Conservation (phyloP, 106 monocot genomes). For the Amphibolis antarctica region DNA sequence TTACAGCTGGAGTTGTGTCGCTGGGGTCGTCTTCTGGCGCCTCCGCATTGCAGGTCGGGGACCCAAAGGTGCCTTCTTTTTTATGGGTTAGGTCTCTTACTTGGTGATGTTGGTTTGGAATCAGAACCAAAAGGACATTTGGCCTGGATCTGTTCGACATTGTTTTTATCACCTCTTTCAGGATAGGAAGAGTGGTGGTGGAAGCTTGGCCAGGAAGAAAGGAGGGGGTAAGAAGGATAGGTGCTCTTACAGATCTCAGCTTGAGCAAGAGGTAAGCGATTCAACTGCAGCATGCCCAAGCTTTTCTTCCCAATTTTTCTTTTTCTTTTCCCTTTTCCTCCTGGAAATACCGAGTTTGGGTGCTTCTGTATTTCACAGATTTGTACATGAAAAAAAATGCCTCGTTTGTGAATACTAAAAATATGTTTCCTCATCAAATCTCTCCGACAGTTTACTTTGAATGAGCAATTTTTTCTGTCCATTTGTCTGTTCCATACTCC, state of each 20-base stretch:
- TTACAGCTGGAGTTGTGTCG: no score
- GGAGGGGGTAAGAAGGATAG: conserved; percentile 1
- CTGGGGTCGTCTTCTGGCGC: not conserved
- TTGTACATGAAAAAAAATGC: no score
- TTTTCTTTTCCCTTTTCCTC: not conserved
- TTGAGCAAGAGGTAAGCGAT: conserved; percentile 13
- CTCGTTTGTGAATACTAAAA: no score
- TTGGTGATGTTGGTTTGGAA: not conserved
- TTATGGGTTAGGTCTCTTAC: not conserved
- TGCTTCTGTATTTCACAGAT: not conserved
- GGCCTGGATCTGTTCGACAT: not conserved
- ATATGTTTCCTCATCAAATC: no score
- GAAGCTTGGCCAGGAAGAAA: not conserved
- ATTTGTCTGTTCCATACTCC: no score
- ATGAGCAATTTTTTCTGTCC: no score
- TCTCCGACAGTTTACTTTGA: no score
- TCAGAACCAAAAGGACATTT: not conserved
- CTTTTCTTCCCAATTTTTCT: not conserved
- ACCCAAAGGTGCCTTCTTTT: not conserved
- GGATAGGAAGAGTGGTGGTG: not conserved
- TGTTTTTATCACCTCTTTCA: not conserved
- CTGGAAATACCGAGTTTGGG: not conserved
- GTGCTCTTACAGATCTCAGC: conserved; percentile 13
- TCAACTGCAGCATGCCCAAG: not conserved
- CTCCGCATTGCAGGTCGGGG: not conserved